Evolutionary conservation across 495 filamentous ascomycete species (phyloP).

Genomic region (Aspergillus hancockii): DNA sequence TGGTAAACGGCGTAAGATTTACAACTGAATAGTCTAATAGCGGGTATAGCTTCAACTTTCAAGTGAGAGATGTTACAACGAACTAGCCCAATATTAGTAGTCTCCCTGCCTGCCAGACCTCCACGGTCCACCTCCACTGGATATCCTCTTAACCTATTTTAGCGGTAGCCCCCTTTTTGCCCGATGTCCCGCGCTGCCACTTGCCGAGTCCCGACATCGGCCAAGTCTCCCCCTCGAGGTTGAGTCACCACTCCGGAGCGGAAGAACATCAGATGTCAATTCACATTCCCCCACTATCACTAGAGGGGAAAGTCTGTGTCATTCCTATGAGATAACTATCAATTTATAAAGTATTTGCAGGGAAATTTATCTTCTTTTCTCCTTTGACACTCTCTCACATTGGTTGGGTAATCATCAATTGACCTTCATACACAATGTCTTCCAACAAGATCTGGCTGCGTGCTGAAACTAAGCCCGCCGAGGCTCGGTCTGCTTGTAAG

Average conservation of each 20-base stretch:
- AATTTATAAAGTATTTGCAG: conserved; percentile 5
- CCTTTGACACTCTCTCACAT: conserved; percentile 12
- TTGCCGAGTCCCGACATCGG: conserved; percentile 19
- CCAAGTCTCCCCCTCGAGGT: conserved; percentile 12
- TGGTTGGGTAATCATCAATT: conserved; percentile 7
- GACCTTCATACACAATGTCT: conserved; percentile 31
- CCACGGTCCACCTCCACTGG: no score
- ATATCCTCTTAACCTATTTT: not conserved
- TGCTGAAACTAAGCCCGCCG: conserved; percentile 51
- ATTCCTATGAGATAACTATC: conserved; percentile 16
- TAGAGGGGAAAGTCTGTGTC: conserved; percentile 35
- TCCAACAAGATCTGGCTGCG: conserved; percentile 51
- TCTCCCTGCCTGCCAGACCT: no score
- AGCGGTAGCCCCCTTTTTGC: not conserved
- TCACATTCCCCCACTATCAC: conserved; percentile 36
- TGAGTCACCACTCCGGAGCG: conserved; percentile 42
- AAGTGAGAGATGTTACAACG: no score
- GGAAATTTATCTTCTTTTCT: not conserved
- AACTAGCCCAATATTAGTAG: no score
- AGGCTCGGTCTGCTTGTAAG: conserved; percentile 50
- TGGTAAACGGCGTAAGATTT: not conserved
- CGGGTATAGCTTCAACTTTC: no score
- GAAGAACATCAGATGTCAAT: conserved; percentile 29
- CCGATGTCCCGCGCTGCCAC: not conserved
- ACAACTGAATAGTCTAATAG: no score